These are phyloP conservation scores for Gryganskiella cystojenkinii DNA, from an alignment of 192 early-diverging fungal species.

Conservation along the genomic window DNA sequence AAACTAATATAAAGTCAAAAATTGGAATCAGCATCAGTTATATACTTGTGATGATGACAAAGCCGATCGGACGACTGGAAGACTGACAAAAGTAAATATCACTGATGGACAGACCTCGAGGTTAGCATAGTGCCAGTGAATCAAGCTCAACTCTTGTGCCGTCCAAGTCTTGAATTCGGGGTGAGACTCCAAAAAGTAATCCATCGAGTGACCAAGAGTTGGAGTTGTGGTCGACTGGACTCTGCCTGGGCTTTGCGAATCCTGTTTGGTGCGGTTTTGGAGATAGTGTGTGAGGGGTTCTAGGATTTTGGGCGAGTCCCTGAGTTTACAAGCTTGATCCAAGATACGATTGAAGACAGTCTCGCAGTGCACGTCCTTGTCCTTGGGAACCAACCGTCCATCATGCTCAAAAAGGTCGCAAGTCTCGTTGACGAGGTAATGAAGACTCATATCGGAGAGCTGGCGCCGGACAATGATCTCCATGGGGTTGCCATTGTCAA, in stretches of 20 bases:
- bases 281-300: constrained; percentile 10
- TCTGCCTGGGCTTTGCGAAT: constrained; percentile 6
- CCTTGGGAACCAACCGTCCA: constrained; percentile 31
- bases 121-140: constrained; percentile 61
- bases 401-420: constrained; percentile 38
- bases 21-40: too few species aligned
- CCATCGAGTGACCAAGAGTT: constrained; percentile 57
- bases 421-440: constrained; percentile 35
- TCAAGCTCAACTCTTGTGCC: constrained; percentile 43
- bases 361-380: constrained; percentile 32
- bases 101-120: constrained; percentile 42
- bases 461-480: constrained; percentile 54
- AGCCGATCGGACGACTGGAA: too few species aligned
- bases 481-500: constrained; percentile 61
- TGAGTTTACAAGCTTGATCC: constrained; percentile 39
- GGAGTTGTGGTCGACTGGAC: constrained; percentile 15
- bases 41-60: too few species aligned
- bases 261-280: background rate
- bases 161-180: constrained; percentile 38
- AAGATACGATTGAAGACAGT: constrained; percentile 55
- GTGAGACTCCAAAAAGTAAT: constrained; percentile 55
- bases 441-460: constrained; percentile 31
- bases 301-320: constrained; percentile 11
- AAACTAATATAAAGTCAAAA: constrained; percentile 28
- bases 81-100: too few species aligned